Evolutionary conservation across 441 rosid genomes (phyloP).

Genomic region (Adansonia rubrostipa): DNA sequence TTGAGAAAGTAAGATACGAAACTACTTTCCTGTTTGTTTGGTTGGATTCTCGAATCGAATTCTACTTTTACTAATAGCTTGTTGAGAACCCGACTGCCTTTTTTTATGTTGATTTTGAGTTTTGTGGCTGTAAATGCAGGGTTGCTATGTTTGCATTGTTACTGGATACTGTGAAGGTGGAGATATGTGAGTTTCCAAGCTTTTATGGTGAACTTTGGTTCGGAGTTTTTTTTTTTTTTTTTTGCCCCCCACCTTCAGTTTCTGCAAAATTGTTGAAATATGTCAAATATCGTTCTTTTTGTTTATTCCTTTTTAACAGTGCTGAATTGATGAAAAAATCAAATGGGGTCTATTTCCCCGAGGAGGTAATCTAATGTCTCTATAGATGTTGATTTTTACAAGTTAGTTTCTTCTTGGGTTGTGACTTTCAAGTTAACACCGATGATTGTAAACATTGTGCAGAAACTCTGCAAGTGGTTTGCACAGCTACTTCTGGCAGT

Average conservation of each 20-base stretch:
- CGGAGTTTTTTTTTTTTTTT: constrained; percentile 18
- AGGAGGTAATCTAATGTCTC: constrained; percentile 56
- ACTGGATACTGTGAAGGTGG: constrained; percentile 99
- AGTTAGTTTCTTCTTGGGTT: constrained; percentile 28
- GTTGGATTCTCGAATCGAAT: constrained; percentile 7
- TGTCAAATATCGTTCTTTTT: constrained; percentile 19
- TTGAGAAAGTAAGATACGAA: constrained; percentile 72
- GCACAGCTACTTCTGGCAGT: constrained; percentile 87
- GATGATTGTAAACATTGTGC: constrained; percentile 21
- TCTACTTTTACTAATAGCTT: constrained; percentile 20
- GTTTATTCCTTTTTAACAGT: constrained; percentile 46
- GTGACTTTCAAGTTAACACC: constrained; percentile 8
- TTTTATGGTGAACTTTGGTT: neutral
- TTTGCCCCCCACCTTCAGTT: neutral
- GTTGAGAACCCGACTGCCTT: neutral
- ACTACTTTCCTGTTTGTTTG: neutral
- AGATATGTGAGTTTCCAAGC: constrained; percentile 77
- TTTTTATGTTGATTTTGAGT: constrained; percentile 13
- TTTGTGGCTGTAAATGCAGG: constrained; percentile 48
- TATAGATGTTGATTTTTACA: constrained; percentile 15
- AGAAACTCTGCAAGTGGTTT: constrained; percentile 99
- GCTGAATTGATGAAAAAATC: constrained; percentile 94
- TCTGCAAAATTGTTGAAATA: constrained; percentile 18
- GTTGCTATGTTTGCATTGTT: constrained; percentile 97
- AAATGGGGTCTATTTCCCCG: constrained; percentile 83